Conservation (phyloP, 1,284 basidiomycete species). For the Wolfiporia cocos region DNA sequence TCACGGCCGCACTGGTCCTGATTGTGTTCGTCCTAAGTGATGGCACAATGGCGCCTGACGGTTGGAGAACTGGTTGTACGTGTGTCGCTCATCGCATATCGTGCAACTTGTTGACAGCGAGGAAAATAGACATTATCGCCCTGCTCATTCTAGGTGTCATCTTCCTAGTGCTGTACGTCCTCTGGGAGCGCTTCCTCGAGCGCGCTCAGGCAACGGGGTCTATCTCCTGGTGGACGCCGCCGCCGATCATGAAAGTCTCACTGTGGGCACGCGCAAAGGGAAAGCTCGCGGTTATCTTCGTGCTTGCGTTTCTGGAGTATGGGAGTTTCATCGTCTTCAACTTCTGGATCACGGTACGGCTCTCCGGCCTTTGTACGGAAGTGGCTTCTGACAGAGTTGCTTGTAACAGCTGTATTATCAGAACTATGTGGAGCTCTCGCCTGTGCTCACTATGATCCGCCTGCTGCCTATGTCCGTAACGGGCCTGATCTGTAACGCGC, state of each 20-base stretch:
- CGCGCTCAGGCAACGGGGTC: slow-evolving; percentile 25
- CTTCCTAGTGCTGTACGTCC: slow-evolving; percentile 52
- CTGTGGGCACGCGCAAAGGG: slow-evolving; percentile 67
- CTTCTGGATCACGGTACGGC: slow-evolving; percentile 55
- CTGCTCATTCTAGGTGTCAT: slow-evolving; percentile 61
- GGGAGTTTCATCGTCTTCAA: slow-evolving; percentile 52
- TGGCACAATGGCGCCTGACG: slow-evolving; percentile 59
- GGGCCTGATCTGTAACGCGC: slow-evolving; percentile 63
- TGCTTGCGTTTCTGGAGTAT: slow-evolving; percentile 68
- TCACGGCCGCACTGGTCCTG: slow-evolving; percentile 72
- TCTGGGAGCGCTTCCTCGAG: slow-evolving; percentile 68
- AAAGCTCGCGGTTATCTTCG: slow-evolving; percentile 57
- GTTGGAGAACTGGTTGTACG: slow-evolving; percentile 74
- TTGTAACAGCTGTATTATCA: slow-evolving; percentile 75
- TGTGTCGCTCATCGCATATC: slow-evolving; percentile 11
- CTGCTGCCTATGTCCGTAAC: slow-evolving; percentile 74
- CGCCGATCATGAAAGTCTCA: slow-evolving; percentile 64
- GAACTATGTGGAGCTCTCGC: slow-evolving; percentile 44
- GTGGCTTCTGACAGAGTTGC: no score
- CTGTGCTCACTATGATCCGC: slow-evolving; percentile 70
- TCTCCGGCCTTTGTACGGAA: no score
- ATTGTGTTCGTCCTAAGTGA: slow-evolving; percentile 78
- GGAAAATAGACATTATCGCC: slow-evolving; percentile 46
- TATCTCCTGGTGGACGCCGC: slow-evolving; percentile 48
- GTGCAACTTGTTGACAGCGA: neutral